phyloP scores from a whole-genome alignment of 345 rosid genomes.

The Streptanthus diversifolius region DNA sequence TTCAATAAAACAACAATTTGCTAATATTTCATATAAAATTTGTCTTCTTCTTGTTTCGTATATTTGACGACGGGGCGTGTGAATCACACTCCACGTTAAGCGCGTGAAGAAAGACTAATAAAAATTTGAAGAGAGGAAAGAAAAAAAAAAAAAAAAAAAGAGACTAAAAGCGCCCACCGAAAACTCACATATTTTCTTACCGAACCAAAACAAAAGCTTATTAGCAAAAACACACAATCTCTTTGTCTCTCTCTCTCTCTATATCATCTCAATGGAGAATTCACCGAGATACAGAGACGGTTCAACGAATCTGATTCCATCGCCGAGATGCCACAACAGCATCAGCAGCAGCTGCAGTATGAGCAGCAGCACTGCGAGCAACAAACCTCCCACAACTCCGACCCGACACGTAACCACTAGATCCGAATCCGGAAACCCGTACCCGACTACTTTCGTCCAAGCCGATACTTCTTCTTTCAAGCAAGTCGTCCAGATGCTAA shows the following conservation, averaged over 20 bases:
- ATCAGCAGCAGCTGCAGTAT: constrained; percentile 33
- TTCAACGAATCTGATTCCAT: constrained; percentile 38
- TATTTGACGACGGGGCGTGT: constrained; percentile 23
- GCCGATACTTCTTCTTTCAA: constrained; percentile 92
- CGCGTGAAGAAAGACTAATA: constrained; percentile 2
- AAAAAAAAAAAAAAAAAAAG: neutral
- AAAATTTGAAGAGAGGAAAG: neutral
- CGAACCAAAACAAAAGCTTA: constrained; percentile 42
- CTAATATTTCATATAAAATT: no score
- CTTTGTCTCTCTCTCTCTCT: neutral
- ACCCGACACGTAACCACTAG: constrained; percentile 60
- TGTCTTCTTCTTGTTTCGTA: no score
- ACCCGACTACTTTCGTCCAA: constrained; percentile 96
- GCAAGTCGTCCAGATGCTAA: constrained; percentile 96
- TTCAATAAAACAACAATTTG: no score
- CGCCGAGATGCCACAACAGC: constrained; percentile 46
- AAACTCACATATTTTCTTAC: constrained; percentile 52
- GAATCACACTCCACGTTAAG: neutral
- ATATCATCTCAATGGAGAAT: constrained; percentile 54
- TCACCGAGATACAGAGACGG: constrained; percentile 46
- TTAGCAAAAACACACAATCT: neutral
- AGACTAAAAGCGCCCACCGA: constrained; percentile 46
- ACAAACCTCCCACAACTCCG: constrained; percentile 35
- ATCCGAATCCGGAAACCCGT: constrained; percentile 80
- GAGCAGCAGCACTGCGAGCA: constrained; percentile 33